Percentiles rank a stretch among this genome's conserved stretches.
Conservation (phyloP, 73 alveolate species). For the Paramecium biaurelia region DNA sequence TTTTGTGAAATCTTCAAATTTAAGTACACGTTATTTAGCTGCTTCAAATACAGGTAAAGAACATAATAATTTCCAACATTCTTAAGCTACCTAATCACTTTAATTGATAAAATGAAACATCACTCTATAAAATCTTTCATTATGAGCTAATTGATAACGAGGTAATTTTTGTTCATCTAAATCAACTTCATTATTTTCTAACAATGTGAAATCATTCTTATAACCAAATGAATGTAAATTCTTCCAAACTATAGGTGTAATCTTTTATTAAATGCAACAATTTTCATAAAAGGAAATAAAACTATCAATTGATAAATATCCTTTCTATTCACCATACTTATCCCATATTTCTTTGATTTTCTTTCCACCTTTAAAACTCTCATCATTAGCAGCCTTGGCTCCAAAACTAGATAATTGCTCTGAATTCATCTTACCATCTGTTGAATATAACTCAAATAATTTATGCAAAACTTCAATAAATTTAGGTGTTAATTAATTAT, state of each 20-base stretch:
- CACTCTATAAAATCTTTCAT: conserved; percentile 71
- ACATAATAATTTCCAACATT: conserved; percentile 76
- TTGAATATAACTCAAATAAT: conserved; percentile 76
- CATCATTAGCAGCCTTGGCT: conserved; percentile 78
- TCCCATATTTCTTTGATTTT: conserved; percentile 67
- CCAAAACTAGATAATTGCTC: conserved; percentile 70
- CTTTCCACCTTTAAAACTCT: conserved; percentile 62
- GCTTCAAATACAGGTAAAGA: conserved; percentile 32
- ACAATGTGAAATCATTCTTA: conserved; percentile 74
- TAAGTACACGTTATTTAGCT: background rate
- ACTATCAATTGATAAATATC: conserved; percentile 60
- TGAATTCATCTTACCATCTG: conserved; percentile 74
- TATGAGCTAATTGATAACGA: conserved; percentile 72
- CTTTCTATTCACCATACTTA: conserved; percentile 65
- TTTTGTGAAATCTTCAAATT: background rate
- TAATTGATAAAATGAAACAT: background rate
- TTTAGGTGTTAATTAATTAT: conserved; percentile 56
- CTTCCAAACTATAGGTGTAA: conserved; percentile 77
- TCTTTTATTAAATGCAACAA: conserved; percentile 39
- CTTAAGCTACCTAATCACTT: conserved; percentile 63
- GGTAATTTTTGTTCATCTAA: conserved; percentile 70
- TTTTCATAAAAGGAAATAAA: conserved; percentile 75
- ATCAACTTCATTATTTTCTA: conserved; percentile 45
- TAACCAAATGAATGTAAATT: conserved; percentile 73
- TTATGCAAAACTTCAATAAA: conserved; percentile 66